phyloP scores from a whole-genome alignment of 2,329 filamentous ascomycete species.

The Sordariomycetes sp. region DNA sequence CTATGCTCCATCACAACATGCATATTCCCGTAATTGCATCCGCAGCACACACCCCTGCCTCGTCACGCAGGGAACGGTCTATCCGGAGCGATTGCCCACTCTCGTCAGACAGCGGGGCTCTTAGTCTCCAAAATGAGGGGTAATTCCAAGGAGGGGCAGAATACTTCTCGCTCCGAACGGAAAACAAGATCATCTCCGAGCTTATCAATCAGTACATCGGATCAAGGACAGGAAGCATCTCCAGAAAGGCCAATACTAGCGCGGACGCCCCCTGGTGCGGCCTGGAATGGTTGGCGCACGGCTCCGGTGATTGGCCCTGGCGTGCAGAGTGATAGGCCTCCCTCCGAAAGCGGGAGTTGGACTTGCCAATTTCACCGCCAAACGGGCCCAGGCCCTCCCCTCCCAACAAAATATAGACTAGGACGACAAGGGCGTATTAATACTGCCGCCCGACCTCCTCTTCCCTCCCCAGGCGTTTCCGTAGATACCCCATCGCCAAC shows the following conservation, averaged over 20 bases:
- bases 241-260: background rate
- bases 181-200: too few relatives aligned
- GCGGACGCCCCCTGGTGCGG: background rate
- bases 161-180: too few relatives aligned
- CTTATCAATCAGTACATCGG: background rate
- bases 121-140: too few relatives aligned
- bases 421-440: background rate
- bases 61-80: too few relatives aligned
- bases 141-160: too few relatives aligned
- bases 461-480: slow-evolving; percentile 7
- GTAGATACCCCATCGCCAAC: background rate
- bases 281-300: background rate
- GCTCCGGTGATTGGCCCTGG: background rate
- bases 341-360: slow-evolving; percentile 2
- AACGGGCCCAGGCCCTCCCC: background rate
- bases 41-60: too few relatives aligned
- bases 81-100: too few relatives aligned
- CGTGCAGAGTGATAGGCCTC: background rate
- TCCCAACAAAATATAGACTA: slow-evolving; percentile 1
- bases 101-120: too few relatives aligned
- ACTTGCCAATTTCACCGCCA: slow-evolving; percentile 2
- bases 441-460: slow-evolving; percentile 4
- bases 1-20: background rate
- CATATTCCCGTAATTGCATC: background rate
- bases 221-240: background rate